Evolutionary conservation across 768 basidiomycete genomes (phyloP).

Genomic region (Tulasnella sp.): DNA sequence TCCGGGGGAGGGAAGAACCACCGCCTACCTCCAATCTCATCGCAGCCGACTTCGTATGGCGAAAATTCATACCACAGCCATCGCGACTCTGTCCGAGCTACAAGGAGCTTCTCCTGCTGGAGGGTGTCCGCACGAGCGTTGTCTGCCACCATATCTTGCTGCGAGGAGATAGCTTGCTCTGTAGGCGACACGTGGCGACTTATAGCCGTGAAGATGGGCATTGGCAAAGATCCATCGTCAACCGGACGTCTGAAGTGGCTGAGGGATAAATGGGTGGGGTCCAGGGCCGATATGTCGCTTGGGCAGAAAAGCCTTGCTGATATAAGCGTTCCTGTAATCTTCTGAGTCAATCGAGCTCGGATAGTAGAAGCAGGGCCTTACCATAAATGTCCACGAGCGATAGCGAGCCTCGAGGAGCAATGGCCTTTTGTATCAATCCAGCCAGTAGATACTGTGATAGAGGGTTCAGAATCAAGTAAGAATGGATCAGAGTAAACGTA

Average conservation of each 20-base stretch:
- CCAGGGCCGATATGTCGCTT: slow-evolving; percentile 27
- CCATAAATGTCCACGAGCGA: slow-evolving; percentile 33
- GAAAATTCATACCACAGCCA: slow-evolving; percentile 38
- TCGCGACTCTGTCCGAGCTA: slow-evolving; percentile 25
- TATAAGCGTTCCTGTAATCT: slow-evolving; percentile 32
- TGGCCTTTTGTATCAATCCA: slow-evolving; percentile 33
- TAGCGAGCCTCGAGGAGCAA: slow-evolving; percentile 30
- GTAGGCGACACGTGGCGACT: slow-evolving; percentile 24
- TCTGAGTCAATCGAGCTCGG: not conserved
- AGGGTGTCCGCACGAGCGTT: slow-evolving; percentile 21
- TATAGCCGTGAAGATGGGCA: slow-evolving; percentile 37
- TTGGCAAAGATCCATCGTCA: slow-evolving; percentile 31
- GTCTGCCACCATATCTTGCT: slow-evolving; percentile 28
- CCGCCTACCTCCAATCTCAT: slow-evolving; percentile 31
- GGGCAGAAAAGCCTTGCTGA: slow-evolving; percentile 35
- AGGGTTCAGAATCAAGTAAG: slow-evolving; percentile 3
- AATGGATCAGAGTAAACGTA: not conserved
- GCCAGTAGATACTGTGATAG: slow-evolving; percentile 31
- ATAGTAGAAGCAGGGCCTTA: not conserved
- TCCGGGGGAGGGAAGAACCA: not conserved
- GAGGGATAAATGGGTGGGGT: slow-evolving; percentile 32
- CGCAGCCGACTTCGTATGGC: slow-evolving; percentile 34
- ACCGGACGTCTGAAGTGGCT: slow-evolving; percentile 31
- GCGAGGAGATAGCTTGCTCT: slow-evolving; percentile 1
- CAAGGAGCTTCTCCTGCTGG: slow-evolving; percentile 27